Conservation (phyloP, 1,284 basidiomycete genomes). For the Sporisorium scitamineum region DNA sequence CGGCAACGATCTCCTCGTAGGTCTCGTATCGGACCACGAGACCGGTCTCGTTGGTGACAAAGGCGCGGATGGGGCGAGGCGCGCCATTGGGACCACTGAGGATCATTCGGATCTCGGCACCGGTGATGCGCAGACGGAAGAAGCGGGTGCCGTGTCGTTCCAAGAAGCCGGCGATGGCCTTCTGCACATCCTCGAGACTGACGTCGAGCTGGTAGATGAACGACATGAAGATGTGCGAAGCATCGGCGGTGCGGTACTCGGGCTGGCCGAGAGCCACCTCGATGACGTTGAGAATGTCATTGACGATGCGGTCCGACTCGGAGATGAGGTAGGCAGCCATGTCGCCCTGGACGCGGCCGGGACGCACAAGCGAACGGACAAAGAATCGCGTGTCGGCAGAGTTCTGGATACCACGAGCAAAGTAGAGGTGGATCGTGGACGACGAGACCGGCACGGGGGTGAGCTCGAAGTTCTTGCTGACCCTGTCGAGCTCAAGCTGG, state of each 20-base stretch:
- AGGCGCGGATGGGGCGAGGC: constrained; percentile 92
- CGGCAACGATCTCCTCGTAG: constrained; percentile 98
- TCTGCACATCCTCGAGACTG: constrained; percentile 93
- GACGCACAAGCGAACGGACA: constrained; percentile 93
- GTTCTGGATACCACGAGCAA: constrained; percentile 93
- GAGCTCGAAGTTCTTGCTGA: constrained; percentile 92
- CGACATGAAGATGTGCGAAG: constrained; percentile 77
- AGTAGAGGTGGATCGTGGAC: constrained; percentile 83
- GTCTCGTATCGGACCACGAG: constrained; percentile 98
- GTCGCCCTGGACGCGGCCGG: constrained; percentile 88
- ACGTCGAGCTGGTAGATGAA: constrained; percentile 97
- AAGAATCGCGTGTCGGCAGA: constrained; percentile 97
- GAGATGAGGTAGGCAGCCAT: constrained; percentile 98
- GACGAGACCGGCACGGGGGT: constrained; percentile 79
- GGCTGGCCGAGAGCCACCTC: constrained; percentile 73
- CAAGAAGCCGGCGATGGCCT: constrained; percentile 95
- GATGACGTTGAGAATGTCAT: constrained; percentile 91
- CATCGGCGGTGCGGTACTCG: constrained; percentile 67
- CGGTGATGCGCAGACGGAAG: constrained; percentile 97
- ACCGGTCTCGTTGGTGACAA: constrained; percentile 98
- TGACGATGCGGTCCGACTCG: constrained; percentile 96
- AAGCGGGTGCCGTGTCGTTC: constrained; percentile 92
- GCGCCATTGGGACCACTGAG: constrained; percentile 89
- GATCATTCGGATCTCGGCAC: constrained; percentile 94
- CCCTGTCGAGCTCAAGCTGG: constrained; percentile 94